Conservation (phyloP, 1,284 basidiomycete species). For the Amylostereum areolatum region DNA sequence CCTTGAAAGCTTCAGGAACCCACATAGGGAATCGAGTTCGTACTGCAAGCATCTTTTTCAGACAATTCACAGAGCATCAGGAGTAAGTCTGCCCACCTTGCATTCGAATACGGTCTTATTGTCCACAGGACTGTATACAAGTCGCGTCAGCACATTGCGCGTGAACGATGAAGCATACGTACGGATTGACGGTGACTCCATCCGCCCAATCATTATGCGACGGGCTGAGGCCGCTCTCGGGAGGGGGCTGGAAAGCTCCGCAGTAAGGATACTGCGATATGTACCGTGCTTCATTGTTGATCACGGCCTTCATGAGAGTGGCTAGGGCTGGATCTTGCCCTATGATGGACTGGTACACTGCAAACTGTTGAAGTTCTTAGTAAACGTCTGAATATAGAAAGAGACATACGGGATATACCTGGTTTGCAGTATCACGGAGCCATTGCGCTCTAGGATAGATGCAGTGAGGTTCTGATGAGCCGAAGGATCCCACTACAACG, state of each 20-base stretch:
- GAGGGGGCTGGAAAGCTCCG: constrained; percentile 71
- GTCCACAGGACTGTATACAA: constrained; percentile 49
- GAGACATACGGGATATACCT: constrained; percentile 32
- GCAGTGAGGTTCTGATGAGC: constrained; percentile 16
- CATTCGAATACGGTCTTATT: constrained; percentile 71
- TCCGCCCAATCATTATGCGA: constrained; percentile 62
- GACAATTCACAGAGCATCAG: neutral
- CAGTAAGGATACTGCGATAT: constrained; percentile 71
- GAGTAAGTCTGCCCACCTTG: constrained; percentile 40
- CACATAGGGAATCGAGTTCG: constrained; percentile 69
- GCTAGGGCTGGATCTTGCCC: constrained; percentile 52
- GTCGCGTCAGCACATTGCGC: too few species aligned
- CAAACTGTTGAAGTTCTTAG: constrained; percentile 39
- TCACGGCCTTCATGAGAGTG: constrained; percentile 63
- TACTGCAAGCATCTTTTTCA: constrained; percentile 38
- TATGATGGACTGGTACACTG: constrained; percentile 58
- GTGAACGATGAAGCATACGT: constrained; percentile 17
- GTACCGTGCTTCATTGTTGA: constrained; percentile 74
- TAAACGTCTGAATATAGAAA: constrained; percentile 2
- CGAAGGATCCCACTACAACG: constrained; percentile 1
- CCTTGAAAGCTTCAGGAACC: constrained; percentile 71
- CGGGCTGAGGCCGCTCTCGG: constrained; percentile 58
- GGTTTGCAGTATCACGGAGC: constrained; percentile 74
- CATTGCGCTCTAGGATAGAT: constrained; percentile 50
- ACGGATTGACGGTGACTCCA: constrained; percentile 67